Evolutionary conservation across 768 basidiomycete species (phyloP).

Genomic region (Tricholoma matsutake): DNA sequence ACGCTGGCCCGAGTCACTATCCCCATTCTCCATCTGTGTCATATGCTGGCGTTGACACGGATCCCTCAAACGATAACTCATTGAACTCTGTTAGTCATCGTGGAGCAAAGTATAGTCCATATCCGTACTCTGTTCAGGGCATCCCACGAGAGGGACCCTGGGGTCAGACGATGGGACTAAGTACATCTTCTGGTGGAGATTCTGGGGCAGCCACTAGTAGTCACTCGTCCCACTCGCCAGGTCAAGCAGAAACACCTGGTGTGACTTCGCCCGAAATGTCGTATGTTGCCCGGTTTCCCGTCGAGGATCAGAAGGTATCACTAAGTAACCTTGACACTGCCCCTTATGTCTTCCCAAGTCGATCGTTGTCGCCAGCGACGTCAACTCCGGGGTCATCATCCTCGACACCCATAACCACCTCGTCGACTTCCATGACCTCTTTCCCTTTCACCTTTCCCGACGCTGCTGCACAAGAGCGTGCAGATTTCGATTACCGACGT

Average conservation of each 20-base stretch:
- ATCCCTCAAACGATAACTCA: slow-evolving; percentile 28
- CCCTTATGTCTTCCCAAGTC: slow-evolving; percentile 61
- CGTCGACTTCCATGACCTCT: slow-evolving; percentile 63
- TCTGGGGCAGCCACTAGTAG: slow-evolving; percentile 38
- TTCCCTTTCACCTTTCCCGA: slow-evolving; percentile 69
- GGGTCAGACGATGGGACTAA: slow-evolving; percentile 31
- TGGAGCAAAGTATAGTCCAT: slow-evolving; percentile 50
- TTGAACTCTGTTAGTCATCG: slow-evolving; percentile 38
- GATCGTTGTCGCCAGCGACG: slow-evolving; percentile 67
- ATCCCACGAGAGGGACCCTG: slow-evolving; percentile 39
- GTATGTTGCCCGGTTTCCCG: slow-evolving; percentile 26
- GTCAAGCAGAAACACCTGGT: slow-evolving; percentile 57
- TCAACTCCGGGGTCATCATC: slow-evolving; percentile 61
- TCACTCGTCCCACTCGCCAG: slow-evolving; percentile 50
- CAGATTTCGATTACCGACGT: slow-evolving; percentile 67
- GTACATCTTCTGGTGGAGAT: slow-evolving; percentile 38
- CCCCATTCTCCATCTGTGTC: slow-evolving; percentile 47
- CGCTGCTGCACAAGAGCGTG: slow-evolving; percentile 49
- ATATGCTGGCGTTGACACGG: slow-evolving; percentile 25
- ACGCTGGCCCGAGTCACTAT: slow-evolving; percentile 37
- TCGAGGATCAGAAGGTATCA: slow-evolving; percentile 56
- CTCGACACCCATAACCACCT: slow-evolving; percentile 55
- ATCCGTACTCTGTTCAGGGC: slow-evolving; percentile 36
- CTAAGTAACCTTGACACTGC: slow-evolving; percentile 49
- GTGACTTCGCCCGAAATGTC: slow-evolving; percentile 36